A percentile compares a stretch with the other conserved stretches of the same genome.
phyloP scores from a whole-genome alignment of 2,329 filamentous ascomycete species.

The Beauveria scarabaeidicola region DNA sequence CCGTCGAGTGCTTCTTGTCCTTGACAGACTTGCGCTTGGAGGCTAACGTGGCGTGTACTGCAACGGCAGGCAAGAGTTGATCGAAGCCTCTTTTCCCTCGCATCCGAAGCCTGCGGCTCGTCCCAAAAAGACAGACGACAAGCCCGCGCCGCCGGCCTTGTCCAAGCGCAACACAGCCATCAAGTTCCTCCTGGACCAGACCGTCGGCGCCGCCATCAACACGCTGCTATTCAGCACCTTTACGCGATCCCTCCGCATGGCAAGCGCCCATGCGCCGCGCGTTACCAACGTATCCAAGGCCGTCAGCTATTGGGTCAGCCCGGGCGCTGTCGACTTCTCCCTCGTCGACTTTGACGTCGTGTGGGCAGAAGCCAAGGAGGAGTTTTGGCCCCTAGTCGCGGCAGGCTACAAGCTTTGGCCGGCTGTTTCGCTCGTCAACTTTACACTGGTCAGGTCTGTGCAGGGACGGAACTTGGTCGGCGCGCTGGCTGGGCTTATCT shows the following conservation, averaged over 20 bases:
- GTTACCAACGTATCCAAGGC: slow-evolving; percentile 28
- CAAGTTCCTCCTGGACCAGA: slow-evolving; percentile 64
- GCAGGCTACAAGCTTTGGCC: slow-evolving; percentile 68
- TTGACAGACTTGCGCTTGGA: background rate
- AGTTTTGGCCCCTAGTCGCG: slow-evolving; percentile 55
- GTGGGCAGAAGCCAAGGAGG: slow-evolving; percentile 35
- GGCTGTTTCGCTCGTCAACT: slow-evolving; percentile 60
- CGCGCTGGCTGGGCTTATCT: slow-evolving; percentile 61
- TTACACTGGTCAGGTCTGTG: slow-evolving; percentile 59
- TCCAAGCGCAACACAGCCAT: slow-evolving; percentile 55
- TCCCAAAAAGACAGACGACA: slow-evolving; percentile 27
- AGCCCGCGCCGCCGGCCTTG: slow-evolving; percentile 35
- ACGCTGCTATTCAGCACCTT: slow-evolving; percentile 54
- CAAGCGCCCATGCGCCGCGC: slow-evolving; percentile 35
- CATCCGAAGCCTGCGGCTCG: slow-evolving; percentile 36
- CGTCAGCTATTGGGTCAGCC: slow-evolving; percentile 26
- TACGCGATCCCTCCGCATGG: slow-evolving; percentile 47
- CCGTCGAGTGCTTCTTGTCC: background rate
- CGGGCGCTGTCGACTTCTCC: slow-evolving; percentile 34
- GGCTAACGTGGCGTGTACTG: background rate
- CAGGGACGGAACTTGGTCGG: slow-evolving; percentile 62
- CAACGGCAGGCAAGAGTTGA: slow-evolving; percentile 54
- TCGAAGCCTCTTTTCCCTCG: slow-evolving; percentile 68
- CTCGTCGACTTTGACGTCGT: slow-evolving; percentile 38
- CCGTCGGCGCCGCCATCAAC: slow-evolving; percentile 55